Percentiles rank a stretch among this genome's conserved stretches.
phyloP scores from a whole-genome alignment of 352 stramenopile genomes.

The Pythium sukuiense region DNA sequence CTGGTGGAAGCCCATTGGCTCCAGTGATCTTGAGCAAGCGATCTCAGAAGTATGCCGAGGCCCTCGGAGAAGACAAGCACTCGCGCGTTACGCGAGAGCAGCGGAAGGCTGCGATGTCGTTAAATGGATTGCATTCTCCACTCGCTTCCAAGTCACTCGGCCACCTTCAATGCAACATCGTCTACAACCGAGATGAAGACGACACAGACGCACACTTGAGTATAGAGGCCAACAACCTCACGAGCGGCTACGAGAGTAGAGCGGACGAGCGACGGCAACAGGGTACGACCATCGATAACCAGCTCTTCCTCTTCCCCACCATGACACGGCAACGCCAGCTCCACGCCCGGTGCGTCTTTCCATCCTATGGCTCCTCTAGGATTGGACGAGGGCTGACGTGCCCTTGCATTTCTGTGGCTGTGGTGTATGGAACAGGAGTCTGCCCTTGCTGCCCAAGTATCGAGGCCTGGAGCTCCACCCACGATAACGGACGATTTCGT shows the following conservation, averaged over 20 bases:
- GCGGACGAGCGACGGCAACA: neutral
- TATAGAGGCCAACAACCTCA: neutral
- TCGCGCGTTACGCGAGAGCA: conserved; percentile 25
- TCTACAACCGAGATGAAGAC: conserved; percentile 14
- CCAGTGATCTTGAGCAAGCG: conserved; percentile 26
- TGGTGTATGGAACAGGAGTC: conserved; percentile 21
- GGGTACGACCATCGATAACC: conserved; percentile 1
- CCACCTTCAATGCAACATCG: neutral
- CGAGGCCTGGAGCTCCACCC: conserved; percentile 11
- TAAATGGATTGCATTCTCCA: conserved; percentile 27
- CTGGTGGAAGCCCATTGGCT: neutral
- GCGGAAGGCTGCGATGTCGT: conserved; percentile 16
- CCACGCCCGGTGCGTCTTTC: conserved; percentile 25
- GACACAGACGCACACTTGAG: neutral
- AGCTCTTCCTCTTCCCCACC: conserved; percentile 35
- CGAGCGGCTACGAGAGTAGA: neutral
- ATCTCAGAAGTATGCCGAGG: neutral
- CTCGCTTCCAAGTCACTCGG: conserved; percentile 26
- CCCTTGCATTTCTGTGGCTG: neutral
- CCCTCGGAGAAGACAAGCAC: neutral
- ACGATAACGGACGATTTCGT: conserved; percentile 7
- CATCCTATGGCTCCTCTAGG: neutral
- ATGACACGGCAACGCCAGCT: conserved; percentile 38
- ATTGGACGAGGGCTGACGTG: neutral
- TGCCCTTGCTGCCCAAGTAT: conserved; percentile 27